Conservation (phyloP, 2,329 filamentous ascomycete genomes). For the Juglanconis sp. region DNA sequence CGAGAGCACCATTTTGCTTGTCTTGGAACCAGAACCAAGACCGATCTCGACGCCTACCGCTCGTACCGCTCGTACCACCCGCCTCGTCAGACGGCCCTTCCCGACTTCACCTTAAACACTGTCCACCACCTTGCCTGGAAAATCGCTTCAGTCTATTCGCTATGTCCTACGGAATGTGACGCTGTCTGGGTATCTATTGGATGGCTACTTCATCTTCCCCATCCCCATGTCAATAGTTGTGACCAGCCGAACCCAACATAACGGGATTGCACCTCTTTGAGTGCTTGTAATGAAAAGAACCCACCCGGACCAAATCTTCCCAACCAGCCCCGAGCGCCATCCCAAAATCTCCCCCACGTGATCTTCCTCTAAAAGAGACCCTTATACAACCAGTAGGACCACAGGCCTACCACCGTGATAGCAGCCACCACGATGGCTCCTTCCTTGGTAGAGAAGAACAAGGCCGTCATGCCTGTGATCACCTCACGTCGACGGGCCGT, state of each 20-base stretch:
- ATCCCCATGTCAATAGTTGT: background rate
- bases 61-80: too few relatives aligned
- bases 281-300: background rate
- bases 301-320: background rate
- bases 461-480: constrained; percentile 51
- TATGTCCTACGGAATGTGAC: constrained; percentile 2
- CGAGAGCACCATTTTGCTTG: too few relatives aligned
- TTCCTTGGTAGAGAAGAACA: constrained; percentile 52
- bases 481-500: constrained; percentile 44
- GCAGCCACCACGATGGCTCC: constrained; percentile 45
- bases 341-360: background rate
- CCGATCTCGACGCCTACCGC: too few relatives aligned
- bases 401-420: constrained; percentile 38
- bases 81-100: too few relatives aligned
- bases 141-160: constrained; percentile 4
- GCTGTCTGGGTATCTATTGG: constrained; percentile 3
- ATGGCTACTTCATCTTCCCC: constrained; percentile 6
- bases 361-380: constrained; percentile 14
- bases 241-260: background rate
- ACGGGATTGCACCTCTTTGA: background rate
- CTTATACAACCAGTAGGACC: constrained; percentile 42
- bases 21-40: too few relatives aligned
- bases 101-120: too few relatives aligned
- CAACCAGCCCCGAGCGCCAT: background rate
- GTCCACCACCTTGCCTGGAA: background rate